Evolutionary conservation across 345 rosid genomes (phyloP).

Genomic region (Citrus trifoliata): DNA sequence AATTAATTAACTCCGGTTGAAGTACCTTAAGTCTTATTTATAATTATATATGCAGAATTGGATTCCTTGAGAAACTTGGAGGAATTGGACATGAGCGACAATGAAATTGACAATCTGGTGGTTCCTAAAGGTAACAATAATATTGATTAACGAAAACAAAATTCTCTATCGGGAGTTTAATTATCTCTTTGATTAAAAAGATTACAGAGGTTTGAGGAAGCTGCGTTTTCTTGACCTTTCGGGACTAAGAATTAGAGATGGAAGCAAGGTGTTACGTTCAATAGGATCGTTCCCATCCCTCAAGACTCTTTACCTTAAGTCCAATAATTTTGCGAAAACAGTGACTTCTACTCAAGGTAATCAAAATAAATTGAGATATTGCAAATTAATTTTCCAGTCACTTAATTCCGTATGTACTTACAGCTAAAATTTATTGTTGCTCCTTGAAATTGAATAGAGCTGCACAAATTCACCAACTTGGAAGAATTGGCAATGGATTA

Average conservation of each 20-base stretch:
- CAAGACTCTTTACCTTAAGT: not conserved
- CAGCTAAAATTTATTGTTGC: too few relatives aligned
- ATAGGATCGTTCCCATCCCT: not conserved
- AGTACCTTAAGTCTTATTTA: too few relatives aligned
- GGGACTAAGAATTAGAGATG: not conserved
- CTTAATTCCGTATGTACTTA: too few relatives aligned
- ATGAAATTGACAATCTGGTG: slow-evolving; percentile 1
- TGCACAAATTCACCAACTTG: too few relatives aligned
- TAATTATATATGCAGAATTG: not conserved
- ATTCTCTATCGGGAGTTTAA: not conserved
- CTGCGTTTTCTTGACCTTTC: not conserved
- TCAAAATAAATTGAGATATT: too few relatives aligned
- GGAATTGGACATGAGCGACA: not conserved
- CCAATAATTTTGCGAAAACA: not conserved
- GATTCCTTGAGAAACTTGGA: slow-evolving; percentile 1
- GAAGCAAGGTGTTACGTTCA: not conserved
- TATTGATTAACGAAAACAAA: not conserved
- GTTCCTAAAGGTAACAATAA: not conserved
- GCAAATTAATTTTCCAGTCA: too few relatives aligned
- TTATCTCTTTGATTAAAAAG: not conserved
- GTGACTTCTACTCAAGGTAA: too few relatives aligned
- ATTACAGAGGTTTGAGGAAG: not conserved
- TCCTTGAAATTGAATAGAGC: too few relatives aligned
- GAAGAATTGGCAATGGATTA: too few relatives aligned
- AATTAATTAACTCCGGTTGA: too few relatives aligned